phyloP scores from a whole-genome alignment of 73 alveolate genomes.

The Paramecium primaurelia region DNA sequence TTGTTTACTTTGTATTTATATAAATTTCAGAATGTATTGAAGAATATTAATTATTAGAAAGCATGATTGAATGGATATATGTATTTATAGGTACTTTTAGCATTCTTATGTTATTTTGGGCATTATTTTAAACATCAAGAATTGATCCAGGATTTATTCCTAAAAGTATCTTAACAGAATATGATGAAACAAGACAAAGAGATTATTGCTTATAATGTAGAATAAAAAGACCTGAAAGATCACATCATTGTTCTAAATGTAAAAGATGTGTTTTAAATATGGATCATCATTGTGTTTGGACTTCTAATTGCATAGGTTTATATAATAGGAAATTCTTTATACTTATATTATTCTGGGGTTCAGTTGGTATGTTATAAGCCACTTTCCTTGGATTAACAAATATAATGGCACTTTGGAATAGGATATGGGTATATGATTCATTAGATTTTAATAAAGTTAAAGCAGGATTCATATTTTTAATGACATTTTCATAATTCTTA shows the following conservation, averaged over 20 bases:
- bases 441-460: neutral
- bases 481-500: neutral
- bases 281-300: slow-evolving; percentile 85
- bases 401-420: neutral
- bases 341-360: slow-evolving; percentile 57
- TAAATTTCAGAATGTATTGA: neutral
- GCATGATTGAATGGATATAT: neutral
- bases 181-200: neutral
- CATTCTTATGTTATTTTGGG: slow-evolving; percentile 27
- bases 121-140: neutral
- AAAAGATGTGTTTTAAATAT: slow-evolving; percentile 67
- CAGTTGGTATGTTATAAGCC: slow-evolving; percentile 29
- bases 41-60: neutral
- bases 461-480: neutral
- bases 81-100: neutral
- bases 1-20: neutral
- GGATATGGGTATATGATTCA: neutral
- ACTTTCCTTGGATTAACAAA: slow-evolving; percentile 23
- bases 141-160: slow-evolving; percentile 33
- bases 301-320: slow-evolving; percentile 72
- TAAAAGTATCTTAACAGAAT: neutral
- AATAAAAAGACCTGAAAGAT: slow-evolving; percentile 67
- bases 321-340: slow-evolving; percentile 63
- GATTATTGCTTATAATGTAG: slow-evolving; percentile 60
- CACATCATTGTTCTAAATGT: slow-evolving; percentile 75